A percentile compares a stretch with the other conserved stretches of the same genome.
Conservation (phyloP, 768 basidiomycete species). For the Boletus subcaerulescens region DNA sequence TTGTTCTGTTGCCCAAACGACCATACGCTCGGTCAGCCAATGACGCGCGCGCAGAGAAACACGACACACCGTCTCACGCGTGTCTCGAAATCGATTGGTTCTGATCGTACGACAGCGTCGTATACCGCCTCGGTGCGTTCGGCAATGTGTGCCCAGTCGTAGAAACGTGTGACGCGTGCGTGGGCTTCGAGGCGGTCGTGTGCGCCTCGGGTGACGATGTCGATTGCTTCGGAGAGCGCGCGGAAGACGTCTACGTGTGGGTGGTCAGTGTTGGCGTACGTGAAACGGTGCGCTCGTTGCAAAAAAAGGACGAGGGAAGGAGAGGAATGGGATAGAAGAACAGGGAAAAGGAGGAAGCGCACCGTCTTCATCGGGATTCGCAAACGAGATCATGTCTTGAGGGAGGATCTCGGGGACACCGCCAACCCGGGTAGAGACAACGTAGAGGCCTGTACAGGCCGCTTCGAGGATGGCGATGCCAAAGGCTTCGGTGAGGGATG, state of each 20-base stretch:
- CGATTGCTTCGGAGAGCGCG: constrained; percentile 78
- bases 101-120: constrained; percentile 55
- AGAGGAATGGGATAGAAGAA: neutral
- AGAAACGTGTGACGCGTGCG: constrained; percentile 74
- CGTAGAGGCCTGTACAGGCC: constrained; percentile 89
- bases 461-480: constrained; percentile 98
- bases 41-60: too few species aligned
- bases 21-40: too few species aligned
- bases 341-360: constrained; percentile 8
- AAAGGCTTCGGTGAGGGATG: constrained; percentile 93
- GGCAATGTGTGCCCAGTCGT: constrained; percentile 82
- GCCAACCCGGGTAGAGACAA: constrained; percentile 91
- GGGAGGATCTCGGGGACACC: constrained; percentile 96
- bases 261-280: neutral
- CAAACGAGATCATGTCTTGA: constrained; percentile 92
- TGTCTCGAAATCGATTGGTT: constrained; percentile 70
- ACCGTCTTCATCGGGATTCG: constrained; percentile 93
- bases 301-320: neutral
- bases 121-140: constrained; percentile 85
- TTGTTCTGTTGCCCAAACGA: constrained; percentile 51
- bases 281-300: neutral
- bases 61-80: constrained; percentile 65
- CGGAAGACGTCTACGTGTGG: constrained; percentile 68
- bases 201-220: constrained; percentile 57
- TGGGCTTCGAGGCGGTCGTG: constrained; percentile 80